Base-by-base conservation (phyloP, 352 stramenopile genomes). In the Pythium brassicae region DNA sequence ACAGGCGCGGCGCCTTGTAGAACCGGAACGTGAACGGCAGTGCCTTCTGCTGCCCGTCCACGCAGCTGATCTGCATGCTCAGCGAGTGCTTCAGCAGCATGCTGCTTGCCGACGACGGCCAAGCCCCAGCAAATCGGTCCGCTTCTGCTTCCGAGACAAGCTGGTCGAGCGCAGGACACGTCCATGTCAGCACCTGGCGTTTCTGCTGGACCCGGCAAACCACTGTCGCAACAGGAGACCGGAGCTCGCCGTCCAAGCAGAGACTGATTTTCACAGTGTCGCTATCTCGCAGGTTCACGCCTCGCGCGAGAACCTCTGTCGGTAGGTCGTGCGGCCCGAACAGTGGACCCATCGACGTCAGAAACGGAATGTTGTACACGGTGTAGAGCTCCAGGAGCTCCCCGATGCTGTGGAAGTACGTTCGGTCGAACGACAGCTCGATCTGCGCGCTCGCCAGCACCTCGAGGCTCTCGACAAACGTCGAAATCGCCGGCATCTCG, bases 11-110 rank as follows among this genome's bases (percentile, higher is more conserved):
- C 19, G 63, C 55, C n/a, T 68, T 74, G 56, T 87, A 88, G 29
- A 73, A 87, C 26, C 68, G 74, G 29, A 90, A 83, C 15, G 65
- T 56, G 46, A 85, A 88, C 0, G 77, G 76, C 9, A 88, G 55
- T 3, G 51, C 42, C 8, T 71, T 74, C 2, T 67, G 65, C 44
- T 90, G 80, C 0, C 74, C 76, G 34, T 76, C 64, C 3, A 88
- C 55, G 1, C 77, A 72, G 52, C 80, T 86, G 40, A 90, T 78
- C 25, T 87, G 63, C 61, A 88, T 82, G 0, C 50, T 53, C 10
- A 90, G 50, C 23, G 56, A 60, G 6, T 74, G 66, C 6, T 54
- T 50, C 5, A 87, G 46, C 4, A 90, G 44, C 75, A 90, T 90
- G 50, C 25, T 59, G 27, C 3, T 49, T 39, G 17, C 23, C 1